Evolutionary conservation across 1,284 basidiomycete species (phyloP).

Genomic region (Rhodotorula sp.): DNA sequence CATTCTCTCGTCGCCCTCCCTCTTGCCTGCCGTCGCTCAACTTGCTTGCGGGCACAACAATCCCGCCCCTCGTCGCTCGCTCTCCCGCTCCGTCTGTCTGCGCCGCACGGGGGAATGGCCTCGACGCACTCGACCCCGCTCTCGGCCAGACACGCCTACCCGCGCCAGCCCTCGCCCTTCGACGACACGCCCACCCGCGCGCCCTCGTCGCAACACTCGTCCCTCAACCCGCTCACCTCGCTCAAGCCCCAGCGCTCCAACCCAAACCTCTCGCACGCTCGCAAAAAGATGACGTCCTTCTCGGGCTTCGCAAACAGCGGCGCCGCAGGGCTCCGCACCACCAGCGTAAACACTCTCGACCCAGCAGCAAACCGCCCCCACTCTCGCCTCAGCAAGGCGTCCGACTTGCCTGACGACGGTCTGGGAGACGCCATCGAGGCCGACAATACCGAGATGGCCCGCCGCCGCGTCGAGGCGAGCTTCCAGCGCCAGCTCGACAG

Average conservation of each 20-base stretch:
- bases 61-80: neutral
- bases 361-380: constrained; percentile 1
- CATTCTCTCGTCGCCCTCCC: neutral
- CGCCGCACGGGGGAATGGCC: neutral
- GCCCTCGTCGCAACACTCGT: constrained; percentile 16
- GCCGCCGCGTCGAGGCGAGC: constrained; percentile 25
- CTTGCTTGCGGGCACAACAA: neutral
- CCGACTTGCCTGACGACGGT: constrained; percentile 7
- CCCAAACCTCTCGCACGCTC: neutral
- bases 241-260: constrained; percentile 11
- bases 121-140: neutral
- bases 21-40: neutral
- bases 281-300: neutral
- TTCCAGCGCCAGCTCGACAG: constrained; percentile 34
- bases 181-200: constrained; percentile 28
- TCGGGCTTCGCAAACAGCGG: neutral
- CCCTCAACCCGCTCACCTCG: constrained; percentile 9
- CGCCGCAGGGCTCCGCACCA: neutral
- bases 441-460: constrained; percentile 37
- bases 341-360: neutral
- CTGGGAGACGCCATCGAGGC: constrained; percentile 15
- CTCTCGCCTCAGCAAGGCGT: constrained; percentile 8
- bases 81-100: neutral
- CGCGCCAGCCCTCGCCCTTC: constrained; percentile 1
- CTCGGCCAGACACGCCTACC: neutral